Evolutionary conservation across 2,329 filamentous ascomycete genomes (phyloP), one percentile per base, ranked within the genome.

Genomic region (Hypoxylon sp.): DNA sequence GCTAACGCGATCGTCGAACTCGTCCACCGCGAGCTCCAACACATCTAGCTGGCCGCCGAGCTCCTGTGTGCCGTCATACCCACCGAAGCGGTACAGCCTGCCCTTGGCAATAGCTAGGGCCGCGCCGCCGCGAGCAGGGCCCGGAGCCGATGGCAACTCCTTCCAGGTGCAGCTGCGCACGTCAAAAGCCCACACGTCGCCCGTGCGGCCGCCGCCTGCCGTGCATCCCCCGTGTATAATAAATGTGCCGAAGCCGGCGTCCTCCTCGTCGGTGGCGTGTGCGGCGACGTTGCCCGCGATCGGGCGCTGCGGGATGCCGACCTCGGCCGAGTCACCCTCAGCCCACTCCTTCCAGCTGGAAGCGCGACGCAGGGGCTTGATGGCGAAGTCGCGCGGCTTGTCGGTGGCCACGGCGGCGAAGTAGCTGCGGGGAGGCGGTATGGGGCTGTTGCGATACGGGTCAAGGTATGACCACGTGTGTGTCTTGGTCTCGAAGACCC

Each of bases 111-210:
- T 84, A 0, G 89, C 87, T 24, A 96, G 87, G 3, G 87, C 86
- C 0, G 91, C 81, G 1, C 91, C 92, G 20, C 89, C 88, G 49
- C 92, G 84, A 0, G 86, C 80, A 6, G 89, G 86, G 0, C 85
- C 89, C 0, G 91, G 91, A 0, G 91, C 92, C 6, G 86, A 77
- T 0, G 89, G 84, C 12, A 92, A 82, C 72, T 90, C 83, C 38
- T 83, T 87, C 93, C 93, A 97, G 1, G 83, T 81, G 55, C 83
- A 81, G 6, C 82, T 83, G 49, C 80, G 81, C 22, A 95, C 78
- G 73, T 91, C 88, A 74, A 96, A 96, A 0, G 87, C 87, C 93
- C 93, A 97, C 4, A 94, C 78, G 74, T 97, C 93, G 9, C 82
- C 80, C 38, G 82, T 81, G 2, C 91, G 81, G 2, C 88, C 81